These are phyloP conservation scores for Dactylellina sp. DNA, from an alignment of 2,329 filamentous ascomycete genomes.

Conservation along the genomic window DNA sequence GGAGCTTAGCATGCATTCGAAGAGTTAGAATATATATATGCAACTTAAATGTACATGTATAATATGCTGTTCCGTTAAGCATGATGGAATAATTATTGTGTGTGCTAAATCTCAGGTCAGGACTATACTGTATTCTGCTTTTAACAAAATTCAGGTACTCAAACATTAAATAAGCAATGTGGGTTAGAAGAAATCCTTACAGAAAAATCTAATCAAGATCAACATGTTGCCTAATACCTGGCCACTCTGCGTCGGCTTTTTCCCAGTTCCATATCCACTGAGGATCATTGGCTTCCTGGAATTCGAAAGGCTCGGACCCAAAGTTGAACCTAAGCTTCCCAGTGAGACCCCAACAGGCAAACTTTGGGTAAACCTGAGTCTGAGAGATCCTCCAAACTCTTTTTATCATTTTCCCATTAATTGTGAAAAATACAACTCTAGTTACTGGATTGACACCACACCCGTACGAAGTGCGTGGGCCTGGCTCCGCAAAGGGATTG, in stretches of 20 bases:
- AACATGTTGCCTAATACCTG: neutral
- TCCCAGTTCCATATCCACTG: conserved; percentile 8
- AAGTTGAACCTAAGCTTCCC: conserved; percentile 20
- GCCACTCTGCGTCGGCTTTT: conserved; percentile 2
- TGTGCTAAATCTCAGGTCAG: too few relatives aligned
- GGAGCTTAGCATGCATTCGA: conserved; percentile 7
- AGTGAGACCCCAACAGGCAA: neutral
- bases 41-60: too few relatives aligned
- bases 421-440: conserved; percentile 9
- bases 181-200: too few relatives aligned
- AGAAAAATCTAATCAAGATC: too few relatives aligned
- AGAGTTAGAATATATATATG: neutral
- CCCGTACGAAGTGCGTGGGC: neutral
- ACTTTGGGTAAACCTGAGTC: neutral
- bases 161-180: too few relatives aligned
- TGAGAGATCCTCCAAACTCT: neutral
- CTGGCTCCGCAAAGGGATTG: neutral
- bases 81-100: too few relatives aligned
- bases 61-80: too few relatives aligned
- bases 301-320: conserved; percentile 25
- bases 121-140: too few relatives aligned
- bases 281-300: conserved; percentile 15
- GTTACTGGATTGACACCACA: conserved; percentile 8
- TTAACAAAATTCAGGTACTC: too few relatives aligned
- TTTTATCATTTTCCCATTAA: conserved; percentile 1